Conservation (phyloP, 2,329 filamentous ascomycete genomes). For the Lecanosticta acicola region DNA sequence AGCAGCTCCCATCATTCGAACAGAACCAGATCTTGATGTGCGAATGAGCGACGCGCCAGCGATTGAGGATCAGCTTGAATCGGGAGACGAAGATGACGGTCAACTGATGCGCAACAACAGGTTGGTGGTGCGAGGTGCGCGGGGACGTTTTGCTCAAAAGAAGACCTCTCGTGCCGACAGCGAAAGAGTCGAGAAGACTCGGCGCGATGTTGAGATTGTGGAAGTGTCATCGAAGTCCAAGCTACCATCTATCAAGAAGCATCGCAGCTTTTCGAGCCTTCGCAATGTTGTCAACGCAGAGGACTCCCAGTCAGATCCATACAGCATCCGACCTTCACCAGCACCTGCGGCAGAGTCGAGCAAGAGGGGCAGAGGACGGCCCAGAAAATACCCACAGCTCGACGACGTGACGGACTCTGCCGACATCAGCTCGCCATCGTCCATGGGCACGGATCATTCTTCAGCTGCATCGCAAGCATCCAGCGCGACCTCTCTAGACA, state of each 20-base stretch:
- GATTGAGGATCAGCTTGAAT: background rate
- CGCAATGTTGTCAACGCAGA: conserved; percentile 26
- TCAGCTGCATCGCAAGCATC: conserved; percentile 23
- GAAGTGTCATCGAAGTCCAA: conserved; percentile 10
- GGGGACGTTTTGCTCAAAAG: conserved; percentile 13
- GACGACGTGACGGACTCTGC: conserved; percentile 11
- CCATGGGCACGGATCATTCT: conserved; percentile 19
- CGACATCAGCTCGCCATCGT: conserved; percentile 20
- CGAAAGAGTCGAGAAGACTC: background rate
- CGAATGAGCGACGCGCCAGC: background rate
- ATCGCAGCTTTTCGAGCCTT: conserved; percentile 23
- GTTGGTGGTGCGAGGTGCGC: conserved; percentile 11
- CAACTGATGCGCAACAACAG: conserved; percentile 10
- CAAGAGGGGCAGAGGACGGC: conserved; percentile 22
- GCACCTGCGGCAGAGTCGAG: conserved; percentile 6
- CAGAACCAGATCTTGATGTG: background rate
- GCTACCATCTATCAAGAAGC: conserved; percentile 22
- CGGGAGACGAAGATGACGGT: background rate
- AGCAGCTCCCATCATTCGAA: background rate
- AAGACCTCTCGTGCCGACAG: background rate
- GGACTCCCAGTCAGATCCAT: conserved; percentile 19
- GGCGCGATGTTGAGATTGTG: background rate
- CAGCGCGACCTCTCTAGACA: conserved; percentile 28
- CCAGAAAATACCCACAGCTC: conserved; percentile 16
- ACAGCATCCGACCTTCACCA: conserved; percentile 22